These are phyloP conservation scores for Neurospora africana DNA, from an alignment of 495 filamentous ascomycete species.

Conservation along the genomic window DNA sequence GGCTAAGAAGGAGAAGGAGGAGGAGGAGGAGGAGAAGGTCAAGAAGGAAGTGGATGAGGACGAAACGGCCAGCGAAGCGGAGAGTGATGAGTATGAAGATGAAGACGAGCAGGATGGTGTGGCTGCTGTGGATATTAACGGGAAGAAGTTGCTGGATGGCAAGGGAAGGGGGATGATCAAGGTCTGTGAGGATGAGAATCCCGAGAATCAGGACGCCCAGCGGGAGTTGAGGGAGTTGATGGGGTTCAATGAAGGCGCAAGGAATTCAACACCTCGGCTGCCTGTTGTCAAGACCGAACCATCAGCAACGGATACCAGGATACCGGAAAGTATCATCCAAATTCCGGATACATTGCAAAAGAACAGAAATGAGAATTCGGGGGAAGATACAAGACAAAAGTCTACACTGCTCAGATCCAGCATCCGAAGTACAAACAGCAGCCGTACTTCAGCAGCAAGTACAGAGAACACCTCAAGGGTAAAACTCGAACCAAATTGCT, in stretches of 20 bases:
- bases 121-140: conserved; percentile 45
- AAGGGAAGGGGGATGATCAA: conserved; percentile 54
- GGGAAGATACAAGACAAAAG: background rate
- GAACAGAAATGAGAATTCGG: background rate
- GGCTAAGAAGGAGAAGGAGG: conserved; percentile 35
- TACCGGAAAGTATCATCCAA: background rate
- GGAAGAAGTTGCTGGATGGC: conserved; percentile 45
- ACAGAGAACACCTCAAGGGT: background rate
- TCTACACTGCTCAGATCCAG: background rate
- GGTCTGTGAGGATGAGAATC: conserved; percentile 62
- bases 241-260: conserved; percentile 5
- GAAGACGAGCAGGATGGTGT: conserved; percentile 17
- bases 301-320: background rate
- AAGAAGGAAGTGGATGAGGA: conserved; percentile 26
- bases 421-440: background rate
- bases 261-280: background rate
- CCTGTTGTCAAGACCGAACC: background rate
- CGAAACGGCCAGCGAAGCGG: conserved; percentile 24
- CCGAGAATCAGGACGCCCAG: conserved; percentile 45
- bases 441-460: background rate
- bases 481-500: background rate
- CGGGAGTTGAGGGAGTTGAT: conserved; percentile 52
- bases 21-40: conserved; percentile 12
- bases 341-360: background rate
- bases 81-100: conserved; percentile 33